Base-by-base conservation (phyloP, 495 filamentous ascomycete species). In the Penicillium subrubescens region DNA sequence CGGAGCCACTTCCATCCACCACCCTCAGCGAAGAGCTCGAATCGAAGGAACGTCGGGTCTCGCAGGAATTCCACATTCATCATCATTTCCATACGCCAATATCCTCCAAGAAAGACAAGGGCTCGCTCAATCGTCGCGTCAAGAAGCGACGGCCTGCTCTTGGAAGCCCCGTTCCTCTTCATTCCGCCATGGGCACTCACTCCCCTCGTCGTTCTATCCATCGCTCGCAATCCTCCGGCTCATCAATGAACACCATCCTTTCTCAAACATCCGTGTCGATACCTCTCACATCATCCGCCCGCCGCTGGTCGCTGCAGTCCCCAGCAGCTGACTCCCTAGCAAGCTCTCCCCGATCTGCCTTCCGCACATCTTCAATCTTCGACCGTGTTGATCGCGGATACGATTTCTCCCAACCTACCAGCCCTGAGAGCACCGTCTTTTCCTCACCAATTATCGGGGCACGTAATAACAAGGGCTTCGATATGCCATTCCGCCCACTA, bases 61-160 rank as follows among this genome's bases (percentile, higher is more conserved):
- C 88, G 12, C 90, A 92, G 68, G 90, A 92, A 68, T 77, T 97
- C 41, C 94, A 97, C 70, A 89, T 97, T 44, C 93, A 97, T 70
- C 93, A 96, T 64, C 94, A 97, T 72, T 96, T 96, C 66, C 92
- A 97, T 65, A 84, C 90, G 39, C 81, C 87, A 52, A 82, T 77
- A 62, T 57, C 62, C 29, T 44, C 69, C 5, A 71, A 87, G 71
- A 86, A 87, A 59, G 87, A 92, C 46, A 77, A 79, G 52, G 64
- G 71, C 0, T 61, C 78, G 14, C 67, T 74, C 25, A 68, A 80
- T 41, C 87, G 86, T 65, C 88, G 87, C 50, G 77, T 86, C 21
- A 91, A 87, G 75, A 96, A 92, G 78, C 89, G 87, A 74, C 87
- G 92, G 2, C 84, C 83, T 53, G 21, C 72, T 8, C 33, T 79